Evolutionary conservation across 306 rosid genomes (phyloP).

Genomic region (Prunus fruticosa): DNA sequence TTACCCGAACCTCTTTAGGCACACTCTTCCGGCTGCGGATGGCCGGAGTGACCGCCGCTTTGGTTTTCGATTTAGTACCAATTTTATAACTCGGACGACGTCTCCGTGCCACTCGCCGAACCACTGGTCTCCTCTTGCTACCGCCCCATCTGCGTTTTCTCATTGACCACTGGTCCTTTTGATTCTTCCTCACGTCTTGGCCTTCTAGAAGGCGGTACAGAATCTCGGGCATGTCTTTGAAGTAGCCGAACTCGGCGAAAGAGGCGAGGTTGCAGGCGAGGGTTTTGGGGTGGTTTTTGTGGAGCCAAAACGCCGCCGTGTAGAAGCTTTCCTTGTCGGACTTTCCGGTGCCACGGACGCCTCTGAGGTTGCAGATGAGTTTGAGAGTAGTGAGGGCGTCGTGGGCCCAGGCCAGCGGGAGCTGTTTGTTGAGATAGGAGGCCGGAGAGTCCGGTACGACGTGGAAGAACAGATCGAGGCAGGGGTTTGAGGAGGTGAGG

Average conservation of each 20-base stretch:
- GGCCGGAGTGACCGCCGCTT: background rate
- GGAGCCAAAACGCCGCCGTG: conserved; percentile 47
- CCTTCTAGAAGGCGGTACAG: conserved; percentile 49
- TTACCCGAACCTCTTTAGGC: background rate
- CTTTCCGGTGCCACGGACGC: conserved; percentile 55
- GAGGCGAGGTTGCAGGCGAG: conserved; percentile 40
- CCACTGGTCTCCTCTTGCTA: background rate
- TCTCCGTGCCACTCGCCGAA: background rate
- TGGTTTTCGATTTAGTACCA: background rate
- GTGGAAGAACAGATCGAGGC: conserved; percentile 49
- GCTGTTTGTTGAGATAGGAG: conserved; percentile 10
- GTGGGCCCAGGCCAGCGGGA: conserved; percentile 37
- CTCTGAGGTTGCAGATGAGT: conserved; percentile 52
- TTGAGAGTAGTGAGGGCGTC: conserved; percentile 48
- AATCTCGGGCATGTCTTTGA: conserved; percentile 59
- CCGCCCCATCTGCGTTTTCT: background rate
- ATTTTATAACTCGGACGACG: background rate
- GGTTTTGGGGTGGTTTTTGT: conserved; percentile 49
- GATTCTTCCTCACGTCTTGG: conserved; percentile 13
- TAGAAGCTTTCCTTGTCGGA: conserved; percentile 41
- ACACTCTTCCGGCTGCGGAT: background rate
- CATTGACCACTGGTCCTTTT: conserved; percentile 10
- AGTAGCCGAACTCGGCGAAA: conserved; percentile 52
- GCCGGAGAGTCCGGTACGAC: conserved; percentile 40
- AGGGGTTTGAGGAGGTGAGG: conserved; percentile 40